Evolutionary conservation across 23 red algal genomes (phyloP).

Genomic region (Cyanidiococcus yangmingshanensis): DNA sequence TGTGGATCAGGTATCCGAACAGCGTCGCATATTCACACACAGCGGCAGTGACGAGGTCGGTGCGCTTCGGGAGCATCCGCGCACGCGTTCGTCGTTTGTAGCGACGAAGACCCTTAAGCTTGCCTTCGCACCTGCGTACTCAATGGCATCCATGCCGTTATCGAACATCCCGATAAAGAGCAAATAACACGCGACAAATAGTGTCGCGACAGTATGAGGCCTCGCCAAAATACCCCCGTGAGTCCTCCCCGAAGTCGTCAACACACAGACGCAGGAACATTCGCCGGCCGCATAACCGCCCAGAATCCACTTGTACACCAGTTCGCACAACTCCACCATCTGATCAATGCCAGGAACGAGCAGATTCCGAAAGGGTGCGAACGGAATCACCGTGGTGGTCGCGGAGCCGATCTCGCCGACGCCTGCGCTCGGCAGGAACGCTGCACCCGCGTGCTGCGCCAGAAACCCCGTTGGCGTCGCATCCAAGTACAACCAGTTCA

Average conservation of each 20-base stretch:
- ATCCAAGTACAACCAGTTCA: slow-evolving; percentile 20
- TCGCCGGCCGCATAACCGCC: background rate
- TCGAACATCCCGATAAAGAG: background rate
- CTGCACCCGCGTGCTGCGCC: background rate
- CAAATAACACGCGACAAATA: slow-evolving; percentile 15
- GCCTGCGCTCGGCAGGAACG: background rate
- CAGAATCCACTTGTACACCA: slow-evolving; percentile 17
- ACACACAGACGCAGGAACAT: slow-evolving; percentile 10
- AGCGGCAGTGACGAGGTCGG: slow-evolving; percentile 5
- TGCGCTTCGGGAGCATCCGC: background rate
- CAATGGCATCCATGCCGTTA: background rate
- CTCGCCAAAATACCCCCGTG: background rate
- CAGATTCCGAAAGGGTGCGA: slow-evolving; percentile 9
- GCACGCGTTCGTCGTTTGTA: background rate
- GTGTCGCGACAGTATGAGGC: slow-evolving; percentile 3
- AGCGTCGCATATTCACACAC: slow-evolving; percentile 14
- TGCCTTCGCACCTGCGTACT: background rate
- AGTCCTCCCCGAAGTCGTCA: background rate
- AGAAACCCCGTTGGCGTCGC: slow-evolving; percentile 11
- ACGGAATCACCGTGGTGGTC: background rate
- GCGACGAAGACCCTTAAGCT: background rate
- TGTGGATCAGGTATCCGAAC: background rate
- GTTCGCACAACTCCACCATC: slow-evolving; percentile 15
- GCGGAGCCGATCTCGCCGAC: background rate
- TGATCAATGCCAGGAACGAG: slow-evolving; percentile 1